Base-by-base conservation (phyloP, 2,329 filamentous ascomycete genomes). In the Penicillium italicum region DNA sequence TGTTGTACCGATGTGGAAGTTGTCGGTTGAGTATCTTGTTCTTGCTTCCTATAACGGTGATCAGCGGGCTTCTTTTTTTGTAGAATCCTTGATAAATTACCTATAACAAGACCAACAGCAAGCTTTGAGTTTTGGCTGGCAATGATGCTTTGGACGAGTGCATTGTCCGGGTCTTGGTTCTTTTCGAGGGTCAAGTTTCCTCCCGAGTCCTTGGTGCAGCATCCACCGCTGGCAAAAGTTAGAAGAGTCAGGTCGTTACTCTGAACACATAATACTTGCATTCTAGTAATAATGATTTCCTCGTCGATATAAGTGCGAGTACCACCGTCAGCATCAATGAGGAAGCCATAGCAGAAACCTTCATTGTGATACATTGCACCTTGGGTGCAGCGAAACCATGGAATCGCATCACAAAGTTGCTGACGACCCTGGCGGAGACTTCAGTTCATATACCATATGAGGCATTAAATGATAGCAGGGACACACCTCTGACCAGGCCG, bases 381-480 rank as follows among this genome's bases (percentile, higher is more conserved):
- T 61, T 90, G 83, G 36, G 84, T 83, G 1, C 81, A 73, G 14
- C 78, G 81, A 69, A 83, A 90, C 70, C 85, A 88, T 0, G 80
- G 78, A 0, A 89, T 65, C 0, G 85, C 79, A 63, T 89, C 85
- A 60, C 83, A 88, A 0, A 91, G 72, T 14, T 81, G 80, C 55
- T 85, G 81, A 4, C 87, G 79, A 33, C 72, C 72, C 64, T 70
- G 12, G 10, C 10, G 10, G 16, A 11, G 2, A 14, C 6, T 14
- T 49, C 5, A 51, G 33, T 33, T 28, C 14, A 33, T 9, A 30
- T 1, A 2, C 3, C 6, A 38, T 9, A 8, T 14, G 4, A 24
- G 16, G 40, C 18, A 18, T 24, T 16, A 12, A 0, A 4, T 0
- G 2, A 12, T 9, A n/a, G 12, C 0, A 28, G 18, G n/a, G 2